Percentiles rank a stretch among this genome's conserved stretches.
Conservation (phyloP, 202 grass and related monocot species). For the Brachypodium distachyon region DNA sequence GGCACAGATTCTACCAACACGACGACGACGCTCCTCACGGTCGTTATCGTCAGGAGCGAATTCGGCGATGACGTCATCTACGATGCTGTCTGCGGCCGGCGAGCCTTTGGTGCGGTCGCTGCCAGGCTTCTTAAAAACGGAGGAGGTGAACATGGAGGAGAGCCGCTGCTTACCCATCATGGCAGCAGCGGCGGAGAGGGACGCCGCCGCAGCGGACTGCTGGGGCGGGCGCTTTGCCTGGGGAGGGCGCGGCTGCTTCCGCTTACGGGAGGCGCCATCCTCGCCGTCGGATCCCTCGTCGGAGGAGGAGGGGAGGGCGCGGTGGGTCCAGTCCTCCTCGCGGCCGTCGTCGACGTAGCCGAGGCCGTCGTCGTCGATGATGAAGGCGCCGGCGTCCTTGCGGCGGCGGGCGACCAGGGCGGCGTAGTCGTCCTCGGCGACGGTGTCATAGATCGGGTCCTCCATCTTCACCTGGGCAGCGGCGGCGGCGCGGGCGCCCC, state of each 20-base stretch:
- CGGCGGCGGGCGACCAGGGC: constrained; percentile 76
- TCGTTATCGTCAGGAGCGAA: constrained; percentile 75
- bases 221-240: constrained; percentile 45
- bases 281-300: constrained; percentile 60
- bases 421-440: constrained; percentile 74
- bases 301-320: constrained; percentile 41
- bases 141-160: constrained; percentile 76
- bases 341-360: constrained; percentile 87
- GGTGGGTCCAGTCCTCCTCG: constrained; percentile 90
- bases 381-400: constrained; percentile 57
- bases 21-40: constrained; percentile 57
- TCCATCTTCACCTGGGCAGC: constrained; percentile 64
- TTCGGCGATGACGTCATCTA: constrained; percentile 82
- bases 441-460: constrained; percentile 85
- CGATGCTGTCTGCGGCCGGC: constrained; percentile 47
- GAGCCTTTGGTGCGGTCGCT: constrained; percentile 41
- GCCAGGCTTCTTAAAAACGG: constrained; percentile 55
- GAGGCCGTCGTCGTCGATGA: constrained; percentile 82
- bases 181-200: constrained; percentile 44
- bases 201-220: constrained; percentile 44
- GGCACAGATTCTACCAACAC: constrained; percentile 12
- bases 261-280: constrained; percentile 33
- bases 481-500: constrained; percentile 26
- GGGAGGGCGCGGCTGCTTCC: constrained; percentile 42
- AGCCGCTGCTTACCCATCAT: constrained; percentile 64